A percentile compares a stretch with the other conserved stretches of the same genome.
These are phyloP conservation scores for Claviceps lovelessii DNA, from an alignment of 2,329 filamentous ascomycete genomes.

Conservation along the genomic window DNA sequence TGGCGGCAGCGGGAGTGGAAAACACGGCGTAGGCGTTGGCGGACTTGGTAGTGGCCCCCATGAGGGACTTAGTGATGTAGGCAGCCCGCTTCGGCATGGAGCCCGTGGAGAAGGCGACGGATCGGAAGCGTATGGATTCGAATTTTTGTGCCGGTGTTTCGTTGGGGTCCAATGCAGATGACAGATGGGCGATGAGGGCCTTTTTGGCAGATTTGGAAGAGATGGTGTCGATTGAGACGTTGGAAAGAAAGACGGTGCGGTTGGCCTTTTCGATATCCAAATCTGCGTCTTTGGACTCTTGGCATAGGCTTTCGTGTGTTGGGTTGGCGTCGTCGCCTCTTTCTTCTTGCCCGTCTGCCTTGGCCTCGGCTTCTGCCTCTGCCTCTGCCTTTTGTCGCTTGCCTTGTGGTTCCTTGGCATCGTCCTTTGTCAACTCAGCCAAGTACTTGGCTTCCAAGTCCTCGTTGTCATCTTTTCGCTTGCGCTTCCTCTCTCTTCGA, in stretches of 20 bases:
- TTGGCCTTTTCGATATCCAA: conserved; percentile 58
- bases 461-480: conserved; percentile 52
- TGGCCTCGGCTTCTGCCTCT: conserved; percentile 7
- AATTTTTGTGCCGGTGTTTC: conserved; percentile 51
- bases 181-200: conserved; percentile 59
- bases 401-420: conserved; percentile 39
- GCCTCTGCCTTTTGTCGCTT: conserved; percentile 36
- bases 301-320: conserved; percentile 43
- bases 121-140: conserved; percentile 87
- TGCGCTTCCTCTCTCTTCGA: conserved; percentile 44
- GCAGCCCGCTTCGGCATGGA: conserved; percentile 85
- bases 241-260: conserved; percentile 84
- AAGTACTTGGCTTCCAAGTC: conserved; percentile 59
- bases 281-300: conserved; percentile 53
- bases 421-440: conserved; percentile 45
- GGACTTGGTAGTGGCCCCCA: conserved; percentile 81
- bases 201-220: conserved; percentile 71
- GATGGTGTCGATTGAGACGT: conserved; percentile 73
- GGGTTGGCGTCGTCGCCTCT: conserved; percentile 29
- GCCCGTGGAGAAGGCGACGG: conserved; percentile 65
- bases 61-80: conserved; percentile 77
- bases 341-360: conserved; percentile 20
- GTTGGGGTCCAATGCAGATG: conserved; percentile 51
- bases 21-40: conserved; percentile 94
- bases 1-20: conserved; percentile 57